Evolutionary conservation across 2,329 filamentous ascomycete genomes (phyloP), one percentile per base, ranked within the genome.

Genomic region (Tolypocladium pustulatum): DNA sequence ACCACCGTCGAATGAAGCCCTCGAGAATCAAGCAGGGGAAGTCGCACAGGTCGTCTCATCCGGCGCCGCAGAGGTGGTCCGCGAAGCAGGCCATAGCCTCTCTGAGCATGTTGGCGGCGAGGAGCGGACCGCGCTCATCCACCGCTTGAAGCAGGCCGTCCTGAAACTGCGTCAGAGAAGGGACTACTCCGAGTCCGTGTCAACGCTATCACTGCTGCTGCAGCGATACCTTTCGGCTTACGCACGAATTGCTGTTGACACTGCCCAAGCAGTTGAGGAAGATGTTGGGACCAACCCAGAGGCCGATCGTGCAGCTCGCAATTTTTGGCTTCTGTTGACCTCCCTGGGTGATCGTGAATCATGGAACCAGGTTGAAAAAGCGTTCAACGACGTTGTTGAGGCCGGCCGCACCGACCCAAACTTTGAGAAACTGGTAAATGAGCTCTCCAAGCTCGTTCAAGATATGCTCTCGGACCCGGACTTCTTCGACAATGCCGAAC

Each of bases 131-230:
- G 86, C 89, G 0, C 74, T 97, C 58, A 67, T 93, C 7, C 80
- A 86, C 64, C 86, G 92, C 7, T 76, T 97, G 55, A 93, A 92
- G 71, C 79, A 88, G 65, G 86, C 88, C 0, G 85, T 97, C 4
- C 65, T 83, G 17, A 89, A 88, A 43, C 80, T 97, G 17, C 81
- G 89, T 9, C 81, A 90, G 66, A 85, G 89, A 56, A 83, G 81
- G 9, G 91, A 96, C 69, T 97, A 97, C 70, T 85, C 88, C 0
- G 86, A 92, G 54, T 96, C 92, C 0, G 91, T 96, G 0, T 91
- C 89, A 0, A 91, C 86, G 0, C 72, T 97, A 37, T 84, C 89
- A 0, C 73, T 86, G 9, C 78, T 97, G 7, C 79, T 97, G 59
- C 84, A 91, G 67, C 84, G 87, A 49, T 96, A 96, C 71, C 87